A percentile compares a stretch with the other conserved stretches of the same genome.
These are phyloP conservation scores for Helicocarpus griseus DNA, from an alignment of 2,329 filamentous ascomycete species.

Conservation along the genomic window DNA sequence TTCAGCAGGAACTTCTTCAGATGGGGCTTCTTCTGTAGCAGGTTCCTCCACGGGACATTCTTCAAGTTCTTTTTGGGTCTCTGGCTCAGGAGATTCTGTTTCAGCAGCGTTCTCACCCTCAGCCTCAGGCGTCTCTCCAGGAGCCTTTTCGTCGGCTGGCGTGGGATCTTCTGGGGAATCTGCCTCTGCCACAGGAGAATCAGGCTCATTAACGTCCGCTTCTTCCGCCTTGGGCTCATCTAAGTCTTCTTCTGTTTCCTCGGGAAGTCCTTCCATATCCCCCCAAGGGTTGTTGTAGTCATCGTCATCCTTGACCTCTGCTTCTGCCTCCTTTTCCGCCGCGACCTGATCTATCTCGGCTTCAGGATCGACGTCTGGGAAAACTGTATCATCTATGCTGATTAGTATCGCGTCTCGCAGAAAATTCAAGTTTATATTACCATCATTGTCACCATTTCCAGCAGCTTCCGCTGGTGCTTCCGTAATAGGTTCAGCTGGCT, in stretches of 20 bases:
- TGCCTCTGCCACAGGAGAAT: not conserved
- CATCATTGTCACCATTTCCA: slow-evolving; percentile 13
- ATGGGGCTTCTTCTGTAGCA: not conserved
- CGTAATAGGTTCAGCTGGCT: not conserved
- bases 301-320: slow-evolving; percentile 18
- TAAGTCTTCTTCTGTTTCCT: slow-evolving; percentile 18
- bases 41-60: not conserved
- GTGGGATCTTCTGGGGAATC: not conserved
- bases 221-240: slow-evolving; percentile 8
- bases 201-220: slow-evolving; percentile 1
- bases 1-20: slow-evolving; percentile 1
- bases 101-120: not conserved
- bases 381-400: not conserved
- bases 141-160: slow-evolving; percentile 6
- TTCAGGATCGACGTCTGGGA: slow-evolving; percentile 1
- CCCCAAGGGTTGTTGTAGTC: not conserved
- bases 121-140: not conserved
- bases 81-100: not conserved
- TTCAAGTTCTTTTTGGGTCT: not conserved
- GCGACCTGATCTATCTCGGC: slow-evolving; percentile 10
- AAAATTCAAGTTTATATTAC: slow-evolving; percentile 9
- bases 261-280: not conserved
- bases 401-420: not conserved
- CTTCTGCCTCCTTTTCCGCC: slow-evolving; percentile 13
- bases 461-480: not conserved